Evolutionary conservation across 495 filamentous ascomycete species (phyloP), one percentile per base, ranked within the genome.

Genomic region (Diplogelasinospora grovesii): DNA sequence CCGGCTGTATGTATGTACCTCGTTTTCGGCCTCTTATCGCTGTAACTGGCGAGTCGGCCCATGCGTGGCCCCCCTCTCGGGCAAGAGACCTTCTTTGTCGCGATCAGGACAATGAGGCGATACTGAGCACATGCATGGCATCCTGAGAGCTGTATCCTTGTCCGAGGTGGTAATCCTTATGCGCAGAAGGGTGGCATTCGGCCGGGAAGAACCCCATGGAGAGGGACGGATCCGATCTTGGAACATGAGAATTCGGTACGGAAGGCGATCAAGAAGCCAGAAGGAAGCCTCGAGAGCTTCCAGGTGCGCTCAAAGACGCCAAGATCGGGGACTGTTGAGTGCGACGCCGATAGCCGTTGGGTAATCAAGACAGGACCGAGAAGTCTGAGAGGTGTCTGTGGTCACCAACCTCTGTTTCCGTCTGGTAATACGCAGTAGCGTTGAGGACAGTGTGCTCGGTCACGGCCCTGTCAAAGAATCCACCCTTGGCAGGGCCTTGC

Each of bases 221-320:
- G 46, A 41, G 48, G 54, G n/a, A n/a, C n/a, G n/a, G 39, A 60
- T 60, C 57, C 34, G 54, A 60, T 58, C 54, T 53, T 53, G 52
- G 44, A 51, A 49, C 41, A 34, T 55, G 38, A 52, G 46, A 32
- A 55, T 35, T 40, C 42, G 53, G 41, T 45, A 54, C 48, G 49
- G 57, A 56, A 58, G 52, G 46, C 55, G 52, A 58, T 60, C 56
- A 57, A 45, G 51, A 52, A 55, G 48, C 43, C 46, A 44, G 29
- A 15, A 33, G 36, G 55, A 56, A 49, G 52, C 33, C 35, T 35
- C 21, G 36, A 31, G 43, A 34, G 39, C 27, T 46, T 33, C 39
- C 34, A 42, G 30, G 38, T 41, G 25, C 41, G 27, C 7, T 8
- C 9, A 28, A 39, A 37, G 36, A 20, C 21, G 22, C 41, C 37